Conservation (phyloP, 352 stramenopile genomes). For the Phytophthora pistaciae region DNA sequence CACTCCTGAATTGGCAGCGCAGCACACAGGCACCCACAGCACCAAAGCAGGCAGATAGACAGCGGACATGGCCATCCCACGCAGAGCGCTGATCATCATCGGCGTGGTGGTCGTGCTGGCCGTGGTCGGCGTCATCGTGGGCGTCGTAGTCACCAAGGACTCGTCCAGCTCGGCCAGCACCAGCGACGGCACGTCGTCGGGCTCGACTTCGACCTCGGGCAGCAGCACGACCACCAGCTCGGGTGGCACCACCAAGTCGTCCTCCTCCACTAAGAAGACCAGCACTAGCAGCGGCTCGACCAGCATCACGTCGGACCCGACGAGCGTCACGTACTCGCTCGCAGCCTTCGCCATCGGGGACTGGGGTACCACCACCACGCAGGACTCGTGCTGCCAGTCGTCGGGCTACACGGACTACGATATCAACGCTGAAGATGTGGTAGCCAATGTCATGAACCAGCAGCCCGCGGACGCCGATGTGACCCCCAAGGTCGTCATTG, state of each 20-base stretch:
- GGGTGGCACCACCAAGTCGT: slow-evolving; percentile 30
- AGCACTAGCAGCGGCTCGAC: slow-evolving; percentile 30
- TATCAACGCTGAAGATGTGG: slow-evolving; percentile 67
- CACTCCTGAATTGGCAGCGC: slow-evolving; percentile 32
- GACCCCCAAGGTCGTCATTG: slow-evolving; percentile 65
- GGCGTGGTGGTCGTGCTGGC: slow-evolving; percentile 56
- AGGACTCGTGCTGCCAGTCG: slow-evolving; percentile 76
- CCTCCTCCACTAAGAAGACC: slow-evolving; percentile 30
- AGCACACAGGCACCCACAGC: neutral
- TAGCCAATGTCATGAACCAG: slow-evolving; percentile 67
- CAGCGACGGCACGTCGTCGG: slow-evolving; percentile 28
- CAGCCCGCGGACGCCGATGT: slow-evolving; percentile 41
- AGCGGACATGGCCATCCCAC: slow-evolving; percentile 25
- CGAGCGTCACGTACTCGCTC: slow-evolving; percentile 52
- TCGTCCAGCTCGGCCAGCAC: slow-evolving; percentile 36
- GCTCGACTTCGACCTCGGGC: slow-evolving; percentile 22
- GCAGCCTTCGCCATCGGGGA: slow-evolving; percentile 75
- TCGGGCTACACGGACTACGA: slow-evolving; percentile 68
- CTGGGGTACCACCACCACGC: slow-evolving; percentile 68
- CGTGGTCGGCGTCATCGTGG: slow-evolving; percentile 59
- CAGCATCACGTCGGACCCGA: slow-evolving; percentile 46
- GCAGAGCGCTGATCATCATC: slow-evolving; percentile 43
- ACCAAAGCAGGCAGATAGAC: neutral
- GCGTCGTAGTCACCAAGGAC: slow-evolving; percentile 42
- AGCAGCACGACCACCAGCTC: slow-evolving; percentile 24